Evolutionary conservation across 192 early-diverging fungal species (phyloP).

Genomic region (Coemansia sp.): DNA sequence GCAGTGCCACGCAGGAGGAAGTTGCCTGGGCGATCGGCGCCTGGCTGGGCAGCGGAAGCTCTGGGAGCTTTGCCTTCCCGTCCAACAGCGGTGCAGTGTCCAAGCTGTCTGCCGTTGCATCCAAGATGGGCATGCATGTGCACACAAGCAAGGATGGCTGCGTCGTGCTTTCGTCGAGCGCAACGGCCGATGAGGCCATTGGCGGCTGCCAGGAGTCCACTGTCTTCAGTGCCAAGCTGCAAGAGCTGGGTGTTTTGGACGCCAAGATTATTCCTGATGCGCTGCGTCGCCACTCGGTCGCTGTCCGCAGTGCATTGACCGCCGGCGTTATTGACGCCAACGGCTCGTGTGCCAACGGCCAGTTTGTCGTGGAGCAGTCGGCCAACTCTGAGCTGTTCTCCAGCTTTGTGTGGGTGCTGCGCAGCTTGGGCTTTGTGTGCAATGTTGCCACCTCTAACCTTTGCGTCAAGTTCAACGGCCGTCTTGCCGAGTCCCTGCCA

Average conservation of each 20-base stretch:
- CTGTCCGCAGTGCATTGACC: conserved; percentile 25
- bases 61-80: background rate
- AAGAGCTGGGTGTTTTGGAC: conserved; percentile 13
- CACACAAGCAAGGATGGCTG: background rate
- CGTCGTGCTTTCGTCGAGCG: too few relatives aligned
- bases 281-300: conserved; percentile 20
- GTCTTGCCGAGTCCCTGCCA: conserved; percentile 13
- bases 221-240: conserved; percentile 15
- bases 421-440: conserved; percentile 40
- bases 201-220: background rate
- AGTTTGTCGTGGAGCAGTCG: conserved; percentile 15
- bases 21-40: conserved; percentile 36
- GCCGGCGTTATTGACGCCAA: conserved; percentile 28
- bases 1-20: conserved; percentile 23
- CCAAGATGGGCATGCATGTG: conserved; percentile 28
- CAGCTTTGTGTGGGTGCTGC: conserved; percentile 31
- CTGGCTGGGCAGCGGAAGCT: conserved; percentile 14
- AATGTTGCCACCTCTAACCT: background rate
- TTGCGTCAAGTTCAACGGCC: conserved; percentile 9
- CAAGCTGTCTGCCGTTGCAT: conserved; percentile 18
- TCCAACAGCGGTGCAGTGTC: conserved; percentile 1
- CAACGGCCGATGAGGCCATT: too few relatives aligned
- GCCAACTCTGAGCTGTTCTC: conserved; percentile 10
- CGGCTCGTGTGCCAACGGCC: conserved; percentile 16
- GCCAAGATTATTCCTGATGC: conserved; percentile 14